Conservation (phyloP, 345 rosid species). For the Laguncularia racemosa region DNA sequence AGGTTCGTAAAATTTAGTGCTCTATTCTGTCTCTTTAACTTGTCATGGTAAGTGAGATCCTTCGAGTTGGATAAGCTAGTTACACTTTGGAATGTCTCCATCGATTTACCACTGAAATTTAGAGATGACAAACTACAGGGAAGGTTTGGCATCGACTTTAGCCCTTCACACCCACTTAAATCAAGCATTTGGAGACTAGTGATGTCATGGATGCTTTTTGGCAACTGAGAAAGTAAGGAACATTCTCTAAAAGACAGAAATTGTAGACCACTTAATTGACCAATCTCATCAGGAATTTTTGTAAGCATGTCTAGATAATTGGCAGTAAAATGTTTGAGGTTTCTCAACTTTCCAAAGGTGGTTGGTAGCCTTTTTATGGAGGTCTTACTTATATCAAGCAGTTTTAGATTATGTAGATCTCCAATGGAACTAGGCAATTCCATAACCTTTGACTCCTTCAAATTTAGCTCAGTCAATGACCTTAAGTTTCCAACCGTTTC, state of each 20-base stretch:
- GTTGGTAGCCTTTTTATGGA: not conserved
- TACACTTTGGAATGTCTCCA: not conserved
- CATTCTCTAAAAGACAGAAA: not conserved
- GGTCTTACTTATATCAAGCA: not conserved
- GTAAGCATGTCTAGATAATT: not conserved
- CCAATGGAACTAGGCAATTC: not conserved
- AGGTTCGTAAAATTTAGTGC: no score
- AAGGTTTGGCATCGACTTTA: not conserved
- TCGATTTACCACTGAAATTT: not conserved
- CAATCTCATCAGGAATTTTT: not conserved
- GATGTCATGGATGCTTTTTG: not conserved
- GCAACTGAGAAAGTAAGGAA: not conserved
- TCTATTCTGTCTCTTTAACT: no score
- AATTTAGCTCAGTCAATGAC: not conserved
- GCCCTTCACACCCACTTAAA: constrained; percentile 2
- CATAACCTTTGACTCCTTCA: not conserved
- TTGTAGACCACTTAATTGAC: not conserved
- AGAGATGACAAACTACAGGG: constrained; percentile 3
- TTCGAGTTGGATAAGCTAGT: no score
- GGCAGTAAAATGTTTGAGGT: not conserved
- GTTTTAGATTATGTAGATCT: not conserved
- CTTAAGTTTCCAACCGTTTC: not conserved
- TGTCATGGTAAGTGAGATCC: no score
- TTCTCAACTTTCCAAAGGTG: constrained; percentile 6
- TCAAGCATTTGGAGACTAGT: not conserved